Evolutionary conservation across 2,329 filamentous ascomycete genomes (phyloP), one percentile per base, ranked within the genome.

Genomic region (Aspergillus niger): DNA sequence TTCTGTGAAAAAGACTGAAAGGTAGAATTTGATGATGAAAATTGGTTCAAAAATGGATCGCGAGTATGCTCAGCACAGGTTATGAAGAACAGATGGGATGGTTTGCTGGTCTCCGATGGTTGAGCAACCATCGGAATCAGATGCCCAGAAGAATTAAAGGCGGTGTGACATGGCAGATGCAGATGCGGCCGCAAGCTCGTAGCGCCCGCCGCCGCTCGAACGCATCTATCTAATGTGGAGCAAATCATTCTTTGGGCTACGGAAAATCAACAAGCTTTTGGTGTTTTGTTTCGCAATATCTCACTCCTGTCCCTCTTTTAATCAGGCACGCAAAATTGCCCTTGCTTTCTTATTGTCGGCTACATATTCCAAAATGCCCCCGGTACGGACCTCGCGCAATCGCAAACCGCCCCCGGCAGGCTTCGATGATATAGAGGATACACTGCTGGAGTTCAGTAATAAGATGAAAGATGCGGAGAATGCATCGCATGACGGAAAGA

Each of bases 381-480:
- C 86, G 50, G 78, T 88, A 61, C 83, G 86, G 64, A 84, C 81
- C 41, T 78, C 84, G 58, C 82, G 82, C 72, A 85, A 82, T 70
- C 84, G 84, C 72, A 88, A 88, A 76, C 83, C 86, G 55, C 86
- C 86, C 55, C 86, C 86, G 61, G 84, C 85, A 44, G 86, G 86
- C 74, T 89, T 89, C 77, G 85, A 88, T 66, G 86, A 89, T 68
- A 84, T 89, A 72, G 86, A 89, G 79, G 86, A 89, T 74, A 89
- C 86, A 3, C 81, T 89, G 8, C 81, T 89, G 55, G 86, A 89
- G 67, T 89, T 89, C 75, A 79, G 80, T 70, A 88, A 88, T 76
- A 87, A 87, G 74, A 87, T 89, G 86, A 89, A 88, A 73, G 86
- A 89, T 71, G 95, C 95, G 55, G 92, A 97, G 75, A 96, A 96